Percentiles rank a stretch among this genome's conserved stretches.
Conservation (phyloP, 306 rosid species). For the Cyclanthera cordifolia region DNA sequence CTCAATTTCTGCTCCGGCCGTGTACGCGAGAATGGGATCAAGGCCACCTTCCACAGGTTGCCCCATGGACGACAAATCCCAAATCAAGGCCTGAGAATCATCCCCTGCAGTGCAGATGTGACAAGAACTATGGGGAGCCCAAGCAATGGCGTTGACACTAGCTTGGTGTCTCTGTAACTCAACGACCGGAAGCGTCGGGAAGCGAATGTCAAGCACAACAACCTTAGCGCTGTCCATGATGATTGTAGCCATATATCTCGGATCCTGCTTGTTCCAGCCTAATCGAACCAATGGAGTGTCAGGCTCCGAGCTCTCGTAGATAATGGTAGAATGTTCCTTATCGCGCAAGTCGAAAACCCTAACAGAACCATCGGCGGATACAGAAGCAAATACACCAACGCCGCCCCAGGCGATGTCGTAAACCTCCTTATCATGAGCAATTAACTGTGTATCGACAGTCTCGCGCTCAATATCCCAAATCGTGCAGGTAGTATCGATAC, state of each 20-base stretch:
- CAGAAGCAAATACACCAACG: slow-evolving; percentile 95
- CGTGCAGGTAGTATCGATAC: slow-evolving; percentile 91
- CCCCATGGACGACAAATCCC: slow-evolving; percentile 97
- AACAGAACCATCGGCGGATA: slow-evolving; percentile 94
- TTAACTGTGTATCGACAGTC: slow-evolving; percentile 83
- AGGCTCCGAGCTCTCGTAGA: slow-evolving; percentile 87
- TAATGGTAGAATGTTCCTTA: slow-evolving; percentile 88
- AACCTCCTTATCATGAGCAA: slow-evolving; percentile 93
- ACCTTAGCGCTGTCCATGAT: slow-evolving; percentile 92
- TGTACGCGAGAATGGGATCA: slow-evolving; percentile 93
- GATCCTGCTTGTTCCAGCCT: slow-evolving; percentile 98
- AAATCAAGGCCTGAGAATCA: slow-evolving; percentile 90
- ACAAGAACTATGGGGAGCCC: slow-evolving; percentile 97
- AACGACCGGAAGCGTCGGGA: slow-evolving; percentile 88
- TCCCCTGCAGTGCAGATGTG: slow-evolving; percentile 98
- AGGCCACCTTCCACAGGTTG: slow-evolving; percentile 87
- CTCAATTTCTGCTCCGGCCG: slow-evolving; percentile 95
- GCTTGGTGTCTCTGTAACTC: slow-evolving; percentile 94
- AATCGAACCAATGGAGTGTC: slow-evolving; percentile 84
- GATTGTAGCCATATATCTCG: slow-evolving; percentile 90
- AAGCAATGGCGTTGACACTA: slow-evolving; percentile 83
- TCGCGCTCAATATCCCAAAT: slow-evolving; percentile 96
- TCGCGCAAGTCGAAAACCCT: slow-evolving; percentile 89
- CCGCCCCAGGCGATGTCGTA: slow-evolving; percentile 99
- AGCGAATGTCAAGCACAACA: slow-evolving; percentile 91